These are phyloP conservation scores for Myxozyma nipponensis DNA, from an alignment of 805 yeast species.

Conservation along the genomic window DNA sequence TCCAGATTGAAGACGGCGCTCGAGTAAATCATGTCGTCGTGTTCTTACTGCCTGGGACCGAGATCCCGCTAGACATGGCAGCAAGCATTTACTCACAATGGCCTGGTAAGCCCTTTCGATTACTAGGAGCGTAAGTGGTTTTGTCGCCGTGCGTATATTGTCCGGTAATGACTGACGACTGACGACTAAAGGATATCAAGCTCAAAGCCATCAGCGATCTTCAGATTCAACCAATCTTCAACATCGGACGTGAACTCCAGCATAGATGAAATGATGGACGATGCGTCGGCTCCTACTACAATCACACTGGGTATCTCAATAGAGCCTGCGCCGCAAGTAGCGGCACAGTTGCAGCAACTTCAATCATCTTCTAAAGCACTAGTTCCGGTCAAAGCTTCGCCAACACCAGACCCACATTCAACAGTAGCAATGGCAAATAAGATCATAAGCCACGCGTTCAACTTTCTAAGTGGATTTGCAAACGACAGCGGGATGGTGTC, in stretches of 20 bases:
- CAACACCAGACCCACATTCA: constrained; percentile 40
- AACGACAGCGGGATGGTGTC: constrained; percentile 78
- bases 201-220: constrained; percentile 86
- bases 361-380: constrained; percentile 36
- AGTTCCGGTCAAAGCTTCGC: constrained; percentile 31
- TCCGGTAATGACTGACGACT: neutral
- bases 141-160: constrained; percentile 51
- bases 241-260: constrained; percentile 32
- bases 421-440: constrained; percentile 73
- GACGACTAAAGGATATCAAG: constrained; percentile 33
- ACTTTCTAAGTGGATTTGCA: constrained; percentile 81
- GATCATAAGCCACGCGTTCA: constrained; percentile 88
- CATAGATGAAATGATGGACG: constrained; percentile 54
- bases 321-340: constrained; percentile 71
- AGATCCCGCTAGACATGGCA: constrained; percentile 58
- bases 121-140: constrained; percentile 45
- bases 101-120: constrained; percentile 48
- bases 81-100: constrained; percentile 88
- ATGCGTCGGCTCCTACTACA: constrained; percentile 40
- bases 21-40: constrained; percentile 74
- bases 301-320: constrained; percentile 80
- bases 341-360: constrained; percentile 49
- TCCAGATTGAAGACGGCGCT: constrained; percentile 59
- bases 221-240: constrained; percentile 57
- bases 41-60: constrained; percentile 73